These are phyloP conservation scores for Gynochthodes officinalis DNA, from an alignment of 257 asterid genomes.

Conservation along the genomic window DNA sequence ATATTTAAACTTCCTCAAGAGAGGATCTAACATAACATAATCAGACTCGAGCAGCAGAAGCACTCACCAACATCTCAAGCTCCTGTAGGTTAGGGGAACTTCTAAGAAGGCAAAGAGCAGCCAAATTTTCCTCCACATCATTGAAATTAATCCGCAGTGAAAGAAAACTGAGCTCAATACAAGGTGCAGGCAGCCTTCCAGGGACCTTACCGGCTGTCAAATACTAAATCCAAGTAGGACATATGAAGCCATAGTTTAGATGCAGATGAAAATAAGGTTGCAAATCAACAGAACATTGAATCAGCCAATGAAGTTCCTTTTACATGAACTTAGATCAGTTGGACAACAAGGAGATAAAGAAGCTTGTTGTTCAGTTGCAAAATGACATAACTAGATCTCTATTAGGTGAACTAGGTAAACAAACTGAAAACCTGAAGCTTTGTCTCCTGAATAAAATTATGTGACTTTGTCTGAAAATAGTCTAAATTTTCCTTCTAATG, in stretches of 20 bases:
- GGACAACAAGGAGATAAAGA: background rate
- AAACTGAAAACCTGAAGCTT: background rate
- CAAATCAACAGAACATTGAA: background rate
- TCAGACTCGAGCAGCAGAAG: background rate
- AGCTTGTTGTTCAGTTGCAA: too few species aligned
- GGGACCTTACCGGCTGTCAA: constrained; percentile 88
- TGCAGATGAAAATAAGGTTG: background rate
- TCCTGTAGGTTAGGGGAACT: constrained; percentile 93
- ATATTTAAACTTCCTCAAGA: background rate
- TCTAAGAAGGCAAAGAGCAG: constrained; percentile 83
- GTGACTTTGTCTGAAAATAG: background rate
- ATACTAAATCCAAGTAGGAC: constrained; percentile 44
- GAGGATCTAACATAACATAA: background rate
- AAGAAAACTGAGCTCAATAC: constrained; percentile 75
- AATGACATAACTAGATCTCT: background rate
- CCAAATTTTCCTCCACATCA: constrained; percentile 60
- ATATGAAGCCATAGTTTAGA: background rate
- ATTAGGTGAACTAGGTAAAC: background rate
- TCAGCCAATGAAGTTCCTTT: background rate
- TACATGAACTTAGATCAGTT: background rate
- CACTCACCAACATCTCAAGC: constrained; percentile 84
- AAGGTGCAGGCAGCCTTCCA: constrained; percentile 55
- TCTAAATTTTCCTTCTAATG: background rate
- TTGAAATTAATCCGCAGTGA: constrained; percentile 72
- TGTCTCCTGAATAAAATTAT: background rate